Conservation (phyloP, 805 yeast genomes). For the Starmerella powellii region DNA sequence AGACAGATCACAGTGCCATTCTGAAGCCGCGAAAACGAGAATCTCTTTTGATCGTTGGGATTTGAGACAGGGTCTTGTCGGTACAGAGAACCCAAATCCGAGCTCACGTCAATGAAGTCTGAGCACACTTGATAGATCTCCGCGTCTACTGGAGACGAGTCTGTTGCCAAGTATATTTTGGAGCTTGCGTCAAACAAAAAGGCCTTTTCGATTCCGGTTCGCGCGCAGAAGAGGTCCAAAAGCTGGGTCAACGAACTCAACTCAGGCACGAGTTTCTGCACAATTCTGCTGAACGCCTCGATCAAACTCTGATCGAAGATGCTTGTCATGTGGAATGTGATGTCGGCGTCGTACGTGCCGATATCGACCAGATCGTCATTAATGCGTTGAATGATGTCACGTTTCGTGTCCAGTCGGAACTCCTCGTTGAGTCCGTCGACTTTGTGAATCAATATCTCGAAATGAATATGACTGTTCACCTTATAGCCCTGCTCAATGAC, state of each 20-base stretch:
- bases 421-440: constrained; percentile 93
- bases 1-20: constrained; percentile 77
- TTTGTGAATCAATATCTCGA: constrained; percentile 89
- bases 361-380: constrained; percentile 84
- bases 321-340: constrained; percentile 81
- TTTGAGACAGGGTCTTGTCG: constrained; percentile 5
- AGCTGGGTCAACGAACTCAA: constrained; percentile 77
- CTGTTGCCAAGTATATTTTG: constrained; percentile 91
- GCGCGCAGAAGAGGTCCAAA: constrained; percentile 77
- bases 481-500: constrained; percentile 79
- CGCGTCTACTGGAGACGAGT: constrained; percentile 87
- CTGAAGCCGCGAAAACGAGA: constrained; percentile 43
- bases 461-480: constrained; percentile 71
- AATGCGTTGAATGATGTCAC: constrained; percentile 92
- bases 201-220: constrained; percentile 83
- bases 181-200: constrained; percentile 85
- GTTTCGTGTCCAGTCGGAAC: constrained; percentile 82
- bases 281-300: constrained; percentile 88
- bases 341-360: constrained; percentile 83
- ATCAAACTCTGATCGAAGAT: constrained; percentile 92
- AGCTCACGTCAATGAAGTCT: constrained; percentile 88
- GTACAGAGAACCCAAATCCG: constrained; percentile 54
- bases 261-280: constrained; percentile 82
- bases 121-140: constrained; percentile 95
- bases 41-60: constrained; percentile 9